Percentiles rank a stretch among this genome's conserved stretches.
Evolutionary conservation across 2,329 filamentous ascomycete genomes (phyloP).

Genomic region (Leptodontidium sp.): DNA sequence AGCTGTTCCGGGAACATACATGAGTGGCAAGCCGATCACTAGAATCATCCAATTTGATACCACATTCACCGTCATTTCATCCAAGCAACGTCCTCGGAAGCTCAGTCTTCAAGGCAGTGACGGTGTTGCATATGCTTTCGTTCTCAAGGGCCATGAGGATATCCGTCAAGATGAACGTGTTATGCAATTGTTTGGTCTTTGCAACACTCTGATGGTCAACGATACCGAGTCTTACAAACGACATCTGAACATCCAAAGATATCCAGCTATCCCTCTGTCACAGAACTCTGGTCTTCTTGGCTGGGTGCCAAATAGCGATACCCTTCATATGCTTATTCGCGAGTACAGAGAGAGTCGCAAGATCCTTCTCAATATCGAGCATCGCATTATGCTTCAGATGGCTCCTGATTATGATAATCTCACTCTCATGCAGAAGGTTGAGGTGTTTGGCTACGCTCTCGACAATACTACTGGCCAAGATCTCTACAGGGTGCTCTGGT

Average conservation of each 20-base stretch:
- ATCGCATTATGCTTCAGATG: slow-evolving; percentile 99
- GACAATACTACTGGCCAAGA: slow-evolving; percentile 99
- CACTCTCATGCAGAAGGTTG: slow-evolving; percentile 99
- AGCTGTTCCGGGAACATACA: slow-evolving; percentile 94
- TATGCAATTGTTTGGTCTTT: slow-evolving; percentile 98
- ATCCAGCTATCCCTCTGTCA: slow-evolving; percentile 95
- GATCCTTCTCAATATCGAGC: slow-evolving; percentile 98
- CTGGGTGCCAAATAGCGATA: slow-evolving; percentile 98
- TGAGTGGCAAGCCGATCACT: slow-evolving; percentile 79
- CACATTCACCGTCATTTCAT: slow-evolving; percentile 90
- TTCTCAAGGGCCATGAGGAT: slow-evolving; percentile 98
- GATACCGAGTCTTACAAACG: slow-evolving; percentile 97
- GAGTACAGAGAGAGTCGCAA: slow-evolving; percentile 97
- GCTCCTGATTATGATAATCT: slow-evolving; percentile 98
- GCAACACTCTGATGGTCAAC: slow-evolving; percentile 92
- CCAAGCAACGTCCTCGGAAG: slow-evolving; percentile 94
- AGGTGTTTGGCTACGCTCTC: slow-evolving; percentile 98
- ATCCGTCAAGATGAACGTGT: slow-evolving; percentile 98
- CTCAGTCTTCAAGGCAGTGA: slow-evolving; percentile 89
- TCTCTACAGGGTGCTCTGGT: slow-evolving; percentile 95
- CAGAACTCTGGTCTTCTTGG: slow-evolving; percentile 95
- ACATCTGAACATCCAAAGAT: slow-evolving; percentile 94
- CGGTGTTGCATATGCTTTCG: slow-evolving; percentile 84
- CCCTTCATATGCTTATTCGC: slow-evolving; percentile 92
- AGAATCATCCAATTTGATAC: slow-evolving; percentile 90